Percentiles rank a stretch among this genome's conserved stretches.
Conservation (phyloP, 371 early-diverging fungal species). For the Blakeslea trispora region DNA sequence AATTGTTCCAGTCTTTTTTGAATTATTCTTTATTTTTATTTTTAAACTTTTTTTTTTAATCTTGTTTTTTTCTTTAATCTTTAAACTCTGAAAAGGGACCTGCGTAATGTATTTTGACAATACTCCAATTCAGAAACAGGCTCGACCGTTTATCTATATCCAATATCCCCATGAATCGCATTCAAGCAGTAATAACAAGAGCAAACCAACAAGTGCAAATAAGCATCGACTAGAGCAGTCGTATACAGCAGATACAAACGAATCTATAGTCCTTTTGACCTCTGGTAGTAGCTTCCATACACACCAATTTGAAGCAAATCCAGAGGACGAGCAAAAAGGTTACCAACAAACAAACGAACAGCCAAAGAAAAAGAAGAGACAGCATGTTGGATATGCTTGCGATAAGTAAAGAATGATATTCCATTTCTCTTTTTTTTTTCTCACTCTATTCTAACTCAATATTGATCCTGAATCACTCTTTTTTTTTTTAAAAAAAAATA, state of each 20-base stretch:
- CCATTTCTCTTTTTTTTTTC: too few species aligned
- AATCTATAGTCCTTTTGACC: background rate
- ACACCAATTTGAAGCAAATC: too few species aligned
- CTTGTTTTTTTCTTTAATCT: too few species aligned
- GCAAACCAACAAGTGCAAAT: slow-evolving; percentile 1
- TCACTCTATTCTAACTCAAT: too few species aligned
- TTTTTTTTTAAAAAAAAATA: slow-evolving; percentile 5
- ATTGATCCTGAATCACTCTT: too few species aligned
- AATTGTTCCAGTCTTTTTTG: too few species aligned
- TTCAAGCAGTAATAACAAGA: too few species aligned
- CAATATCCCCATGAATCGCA: slow-evolving; percentile 13
- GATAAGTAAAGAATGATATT: too few species aligned
- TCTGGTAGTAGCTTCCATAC: background rate
- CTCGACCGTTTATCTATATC: slow-evolving; percentile 20
- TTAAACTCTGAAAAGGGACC: too few species aligned
- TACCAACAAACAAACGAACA: slow-evolving; percentile 2
- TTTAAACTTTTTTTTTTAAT: too few species aligned
- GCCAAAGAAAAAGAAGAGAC: slow-evolving; percentile 30
- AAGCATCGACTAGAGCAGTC: background rate
- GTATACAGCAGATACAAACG: background rate
- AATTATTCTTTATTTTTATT: too few species aligned
- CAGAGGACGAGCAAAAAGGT: background rate
- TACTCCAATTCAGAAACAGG: slow-evolving; percentile 9
- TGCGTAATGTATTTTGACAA: slow-evolving; percentile 14
- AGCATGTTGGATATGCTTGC: slow-evolving; percentile 41